phyloP scores from a whole-genome alignment of 768 basidiomycete species.

The Pleurotus cornucopiae region DNA sequence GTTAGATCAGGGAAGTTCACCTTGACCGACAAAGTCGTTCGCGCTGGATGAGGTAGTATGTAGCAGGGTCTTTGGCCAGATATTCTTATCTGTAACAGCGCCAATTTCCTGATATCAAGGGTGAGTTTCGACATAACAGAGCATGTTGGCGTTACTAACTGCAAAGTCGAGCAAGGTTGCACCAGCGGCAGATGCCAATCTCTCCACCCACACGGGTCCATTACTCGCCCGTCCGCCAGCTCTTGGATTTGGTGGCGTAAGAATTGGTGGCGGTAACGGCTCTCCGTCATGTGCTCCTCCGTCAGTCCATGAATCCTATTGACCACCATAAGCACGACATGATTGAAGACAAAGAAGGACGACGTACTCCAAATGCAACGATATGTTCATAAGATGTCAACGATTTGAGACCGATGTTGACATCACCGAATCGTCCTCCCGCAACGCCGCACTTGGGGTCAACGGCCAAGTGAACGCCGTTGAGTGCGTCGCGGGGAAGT shows the following conservation, averaged over 20 bases:
- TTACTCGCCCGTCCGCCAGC: constrained; percentile 51
- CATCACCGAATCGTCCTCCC: constrained; percentile 32
- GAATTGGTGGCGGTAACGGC: constrained; percentile 33
- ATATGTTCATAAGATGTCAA: constrained; percentile 37
- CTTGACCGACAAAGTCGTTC: constrained; percentile 23
- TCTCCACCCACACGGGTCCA: constrained; percentile 47
- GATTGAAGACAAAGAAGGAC: neutral
- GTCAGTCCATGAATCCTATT: constrained; percentile 28
- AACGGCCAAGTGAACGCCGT: constrained; percentile 34
- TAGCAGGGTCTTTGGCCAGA: constrained; percentile 17
- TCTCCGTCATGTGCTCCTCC: constrained; percentile 42
- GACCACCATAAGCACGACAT: constrained; percentile 22
- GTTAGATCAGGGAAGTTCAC: constrained; percentile 9
- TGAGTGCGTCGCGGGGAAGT: constrained; percentile 13
- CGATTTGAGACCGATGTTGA: constrained; percentile 38
- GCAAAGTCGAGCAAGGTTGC: constrained; percentile 48
- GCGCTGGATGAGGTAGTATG: neutral
- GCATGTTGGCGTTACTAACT: constrained; percentile 22
- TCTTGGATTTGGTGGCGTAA: constrained; percentile 36
- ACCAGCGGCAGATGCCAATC: constrained; percentile 32
- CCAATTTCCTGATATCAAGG: constrained; percentile 17
- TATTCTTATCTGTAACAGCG: constrained; percentile 22
- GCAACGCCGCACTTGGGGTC: constrained; percentile 40
- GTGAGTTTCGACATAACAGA: neutral
- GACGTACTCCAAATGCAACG: constrained; percentile 46